Base-by-base conservation (phyloP, 352 stramenopile species). In the Phytopythium aichiense region DNA sequence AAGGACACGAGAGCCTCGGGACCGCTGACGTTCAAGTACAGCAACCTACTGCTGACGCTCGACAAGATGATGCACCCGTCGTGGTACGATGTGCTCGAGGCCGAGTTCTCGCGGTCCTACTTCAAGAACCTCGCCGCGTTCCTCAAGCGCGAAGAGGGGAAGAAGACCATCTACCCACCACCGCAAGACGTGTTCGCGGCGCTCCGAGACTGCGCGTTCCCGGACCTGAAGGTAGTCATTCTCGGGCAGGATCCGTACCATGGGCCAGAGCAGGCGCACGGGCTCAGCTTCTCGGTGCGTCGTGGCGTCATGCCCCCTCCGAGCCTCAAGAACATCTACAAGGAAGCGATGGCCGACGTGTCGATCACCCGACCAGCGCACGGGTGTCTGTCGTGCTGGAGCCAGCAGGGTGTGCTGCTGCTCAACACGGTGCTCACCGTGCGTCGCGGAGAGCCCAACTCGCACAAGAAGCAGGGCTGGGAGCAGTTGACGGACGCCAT, bases 401-500 rank as follows among this genome's bases (percentile, higher is more conserved):
- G 91, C 54, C 66, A 87, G 43, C 96, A 99, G 69, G 96, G 98
- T 38, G 97, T 99, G 42, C 74, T 99, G 25, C 79, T 99, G 72
- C 91, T 99, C 33, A 99, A 99, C 76, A 96, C 94, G 4, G 88
- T 98, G 55, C 81, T 99, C 33, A 99, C 97, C 2, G 98, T 99
- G 53, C 84, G 92, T 38, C 69, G 74, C 40, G 83, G 82, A 40
- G 82, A 98, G 54, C 76, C 97, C 0, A 97, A 99, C 72, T 98
- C 91, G 18, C 97, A 99, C 78, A 90, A 97, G 68, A 97, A 98
- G 64, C 73, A 84, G 52, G 97, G 98, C 46, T 99, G 98, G 97
- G 97, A 99, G 68, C 81, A 86, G 33, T 97, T 99, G 60, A 99
- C 98, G 7, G 95, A 99, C 73, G 88, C 88, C 37, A 77, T 99